Conservation (phyloP, 2,329 filamentous ascomycete genomes). For the Ilyonectria sp. region DNA sequence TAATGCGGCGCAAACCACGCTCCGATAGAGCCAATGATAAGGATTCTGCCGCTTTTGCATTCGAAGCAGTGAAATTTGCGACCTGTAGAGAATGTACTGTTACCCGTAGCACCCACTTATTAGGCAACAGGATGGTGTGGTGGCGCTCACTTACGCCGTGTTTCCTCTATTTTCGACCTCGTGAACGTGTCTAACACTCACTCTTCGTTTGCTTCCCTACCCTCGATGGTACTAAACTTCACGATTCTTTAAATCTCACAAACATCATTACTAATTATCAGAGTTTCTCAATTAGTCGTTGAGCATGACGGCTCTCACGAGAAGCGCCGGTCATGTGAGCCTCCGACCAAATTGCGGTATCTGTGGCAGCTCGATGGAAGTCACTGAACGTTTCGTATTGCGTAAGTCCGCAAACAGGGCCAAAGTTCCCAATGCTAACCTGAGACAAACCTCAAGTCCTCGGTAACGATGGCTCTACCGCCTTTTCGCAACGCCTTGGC, state of each 20-base stretch:
- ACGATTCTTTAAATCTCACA: constrained; percentile 6
- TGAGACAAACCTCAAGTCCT: constrained; percentile 22
- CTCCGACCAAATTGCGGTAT: constrained; percentile 28
- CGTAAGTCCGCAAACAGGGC: constrained; percentile 23
- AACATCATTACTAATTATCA: not conserved
- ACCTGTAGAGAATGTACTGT: not conserved
- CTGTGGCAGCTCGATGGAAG: constrained; percentile 27
- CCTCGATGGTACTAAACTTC: constrained; percentile 4
- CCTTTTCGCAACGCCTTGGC: constrained; percentile 28
- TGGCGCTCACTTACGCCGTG: not conserved
- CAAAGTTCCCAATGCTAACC: not conserved
- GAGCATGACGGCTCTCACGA: constrained; percentile 9
- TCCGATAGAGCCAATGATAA: not conserved
- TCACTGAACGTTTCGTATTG: constrained; percentile 22
- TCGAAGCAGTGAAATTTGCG: not conserved
- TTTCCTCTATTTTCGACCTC: constrained; percentile 3
- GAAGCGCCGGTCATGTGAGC: constrained; percentile 20
- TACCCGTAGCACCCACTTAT: too few relatives aligned
- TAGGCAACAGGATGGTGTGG: too few relatives aligned
- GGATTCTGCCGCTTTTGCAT: not conserved
- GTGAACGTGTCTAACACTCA: constrained; percentile 1
- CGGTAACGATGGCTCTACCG: constrained; percentile 21
- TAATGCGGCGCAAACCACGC: not conserved
- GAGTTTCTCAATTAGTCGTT: not conserved
- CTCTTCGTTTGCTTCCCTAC: constrained; percentile 9